A percentile compares a stretch with the other conserved stretches of the same genome.
Conservation (phyloP, 129 eudicot species). For the Scalesia atractyloides region DNA sequence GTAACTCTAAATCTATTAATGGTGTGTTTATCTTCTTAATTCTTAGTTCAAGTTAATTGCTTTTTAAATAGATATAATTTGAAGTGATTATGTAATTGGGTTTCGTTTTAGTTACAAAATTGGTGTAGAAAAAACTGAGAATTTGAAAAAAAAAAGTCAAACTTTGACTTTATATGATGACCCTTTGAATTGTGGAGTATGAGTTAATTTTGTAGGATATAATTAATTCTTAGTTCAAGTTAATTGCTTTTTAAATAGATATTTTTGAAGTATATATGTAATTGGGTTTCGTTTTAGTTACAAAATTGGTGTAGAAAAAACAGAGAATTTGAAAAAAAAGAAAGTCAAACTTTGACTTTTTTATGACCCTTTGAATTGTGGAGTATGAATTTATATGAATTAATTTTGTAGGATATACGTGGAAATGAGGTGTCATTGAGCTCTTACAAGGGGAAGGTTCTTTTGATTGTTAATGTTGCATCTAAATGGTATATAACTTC, state of each 20-base stretch:
- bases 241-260: neutral
- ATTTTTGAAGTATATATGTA: neutral
- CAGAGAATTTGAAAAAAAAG: neutral
- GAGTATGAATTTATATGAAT: neutral
- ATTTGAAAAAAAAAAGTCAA: neutral
- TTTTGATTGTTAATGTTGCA: conserved; percentile 88
- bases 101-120: neutral
- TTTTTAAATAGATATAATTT: neutral
- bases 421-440: conserved; percentile 83
- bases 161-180: neutral
- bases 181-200: neutral
- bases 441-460: conserved; percentile 79
- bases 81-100: conserved; percentile 2
- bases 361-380: neutral
- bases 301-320: neutral
- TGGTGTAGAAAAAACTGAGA: neutral
- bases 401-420: conserved; percentile 58
- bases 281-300: neutral
- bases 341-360: neutral
- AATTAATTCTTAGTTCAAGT: no score
- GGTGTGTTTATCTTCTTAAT: neutral
- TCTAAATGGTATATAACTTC: conserved; percentile 63
- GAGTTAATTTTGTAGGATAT: conserved; percentile 56
- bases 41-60: no score
- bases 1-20: conserved; percentile 28